Evolutionary conservation across 2,329 filamentous ascomycete genomes (phyloP), one percentile per base, ranked within the genome.

Genomic region (Epicoccum nigrum): DNA sequence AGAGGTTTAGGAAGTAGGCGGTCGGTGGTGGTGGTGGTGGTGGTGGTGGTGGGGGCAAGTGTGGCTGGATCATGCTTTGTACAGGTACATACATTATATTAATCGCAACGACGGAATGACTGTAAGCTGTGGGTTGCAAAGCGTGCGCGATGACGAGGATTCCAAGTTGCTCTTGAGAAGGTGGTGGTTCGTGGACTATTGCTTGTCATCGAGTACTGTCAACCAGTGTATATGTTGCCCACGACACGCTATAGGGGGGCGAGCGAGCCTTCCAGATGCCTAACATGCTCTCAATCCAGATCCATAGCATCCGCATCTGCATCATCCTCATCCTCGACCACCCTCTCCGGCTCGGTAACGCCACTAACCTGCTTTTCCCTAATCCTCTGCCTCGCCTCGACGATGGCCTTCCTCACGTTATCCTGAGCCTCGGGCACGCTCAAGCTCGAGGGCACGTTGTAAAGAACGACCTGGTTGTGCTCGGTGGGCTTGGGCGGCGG

Each of bases 351-450:
- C 63, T 77, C 76, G 8, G 28, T 43, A 2, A 56, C 45, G 67
- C 68, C 53, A 74, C 54, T 62, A 7, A 34, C 77, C 65, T 85
- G 83, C 69, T 75, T 79, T 60, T 89, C 84, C 45, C 89, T 78
- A 27, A 85, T 80, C 46, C 91, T 81, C 38, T 83, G 83, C 44
- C 91, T 82, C 2, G 89, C 85, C 71, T 96, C 92, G 44, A 93
- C 79, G 58, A 97, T 92, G 7, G 90, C 90, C 72, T 87, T 90
- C 53, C 91, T 82, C 55, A 96, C 90, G 55, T 83, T 87, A 55
- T 78, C 78, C 70, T 93, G 88, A 23, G 87, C 81, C 68, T 86
- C 82, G 0, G 91, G 86, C 16, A 96, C 83, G 0, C 85, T 87
- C 58, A 97, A 73, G 13, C 90, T 92, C 39, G 81, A 81, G 6